These are phyloP conservation scores for Barbatosphaeria neglecta DNA, from an alignment of 495 filamentous ascomycete species.

Conservation along the genomic window DNA sequence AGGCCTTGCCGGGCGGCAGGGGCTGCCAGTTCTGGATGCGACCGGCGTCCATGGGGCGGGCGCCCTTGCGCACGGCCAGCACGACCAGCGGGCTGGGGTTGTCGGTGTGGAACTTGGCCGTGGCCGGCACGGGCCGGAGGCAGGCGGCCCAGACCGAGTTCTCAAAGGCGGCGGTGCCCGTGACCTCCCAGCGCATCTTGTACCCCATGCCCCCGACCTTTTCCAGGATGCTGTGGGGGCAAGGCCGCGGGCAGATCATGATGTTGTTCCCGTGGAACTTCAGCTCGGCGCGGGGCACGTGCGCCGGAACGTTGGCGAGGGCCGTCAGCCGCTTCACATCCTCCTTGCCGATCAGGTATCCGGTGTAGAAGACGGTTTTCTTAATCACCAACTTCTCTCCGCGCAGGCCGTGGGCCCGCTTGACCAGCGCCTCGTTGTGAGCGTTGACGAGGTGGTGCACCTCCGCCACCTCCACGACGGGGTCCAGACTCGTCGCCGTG, in stretches of 20 bases:
- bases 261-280: conserved; percentile 84
- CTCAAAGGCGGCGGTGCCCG: conserved; percentile 59
- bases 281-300: conserved; percentile 49
- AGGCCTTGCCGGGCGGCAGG: conserved; percentile 49
- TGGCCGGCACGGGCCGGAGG: conserved; percentile 57
- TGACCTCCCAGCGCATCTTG: conserved; percentile 74
- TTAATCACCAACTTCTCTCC: conserved; percentile 53
- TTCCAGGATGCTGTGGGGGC: conserved; percentile 52
- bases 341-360: conserved; percentile 64
- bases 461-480: conserved; percentile 69
- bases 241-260: conserved; percentile 69
- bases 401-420: conserved; percentile 14
- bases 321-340: conserved; percentile 60
- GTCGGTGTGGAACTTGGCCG: conserved; percentile 57
- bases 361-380: conserved; percentile 86
- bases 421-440: conserved; percentile 52
- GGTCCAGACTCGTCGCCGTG: conserved; percentile 61
- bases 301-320: conserved; percentile 50
- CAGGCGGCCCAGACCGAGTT: conserved; percentile 79
- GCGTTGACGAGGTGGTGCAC: conserved; percentile 81
- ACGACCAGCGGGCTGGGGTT: conserved; percentile 65
- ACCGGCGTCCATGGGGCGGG: conserved; percentile 66
- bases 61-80: conserved; percentile 56
- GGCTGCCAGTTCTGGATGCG: conserved; percentile 81
- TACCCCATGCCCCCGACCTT: conserved; percentile 77